A percentile compares a stretch with the other conserved stretches of the same genome.
These are phyloP conservation scores for Solanum clarkiae DNA, from an alignment of 257 asterid species.

Conservation along the genomic window DNA sequence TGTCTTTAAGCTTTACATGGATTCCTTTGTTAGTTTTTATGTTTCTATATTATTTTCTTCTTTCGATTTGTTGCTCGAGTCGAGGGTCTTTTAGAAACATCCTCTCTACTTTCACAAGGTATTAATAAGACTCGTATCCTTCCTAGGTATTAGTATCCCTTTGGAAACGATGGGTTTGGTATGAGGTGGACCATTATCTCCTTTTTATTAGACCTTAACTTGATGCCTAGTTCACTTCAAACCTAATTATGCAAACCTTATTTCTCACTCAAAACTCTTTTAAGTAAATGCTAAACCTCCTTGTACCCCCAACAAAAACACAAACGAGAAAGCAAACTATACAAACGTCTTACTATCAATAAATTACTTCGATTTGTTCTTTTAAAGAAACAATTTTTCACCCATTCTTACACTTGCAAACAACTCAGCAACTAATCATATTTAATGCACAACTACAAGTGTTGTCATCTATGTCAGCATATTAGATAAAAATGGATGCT, in stretches of 20 bases:
- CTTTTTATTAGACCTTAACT: not conserved
- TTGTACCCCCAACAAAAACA: not conserved
- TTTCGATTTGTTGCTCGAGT: too few relatives aligned
- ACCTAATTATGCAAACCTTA: constrained; percentile 35
- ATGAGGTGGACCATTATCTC: not conserved
- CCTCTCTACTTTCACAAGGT: too few relatives aligned
- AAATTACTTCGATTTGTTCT: not conserved
- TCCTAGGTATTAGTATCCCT: not conserved
- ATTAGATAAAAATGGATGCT: not conserved
- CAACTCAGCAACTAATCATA: not conserved
- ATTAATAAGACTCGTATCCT: too few relatives aligned
- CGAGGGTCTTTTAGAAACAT: too few relatives aligned
- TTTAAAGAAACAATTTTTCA: not conserved
- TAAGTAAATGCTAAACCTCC: not conserved
- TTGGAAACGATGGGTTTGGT: not conserved
- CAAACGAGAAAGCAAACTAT: not conserved
- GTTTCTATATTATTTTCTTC: too few relatives aligned
- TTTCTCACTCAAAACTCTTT: constrained; percentile 11
- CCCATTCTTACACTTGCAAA: not conserved
- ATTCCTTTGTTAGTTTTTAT: too few relatives aligned
- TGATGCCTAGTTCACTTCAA: constrained; percentile 22
- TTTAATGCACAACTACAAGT: not conserved
- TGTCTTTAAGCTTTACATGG: too few relatives aligned
- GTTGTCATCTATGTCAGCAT: not conserved
- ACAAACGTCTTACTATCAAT: not conserved